Conservation (phyloP, 73 alveolate genomes). For the Loxodes magnus region DNA sequence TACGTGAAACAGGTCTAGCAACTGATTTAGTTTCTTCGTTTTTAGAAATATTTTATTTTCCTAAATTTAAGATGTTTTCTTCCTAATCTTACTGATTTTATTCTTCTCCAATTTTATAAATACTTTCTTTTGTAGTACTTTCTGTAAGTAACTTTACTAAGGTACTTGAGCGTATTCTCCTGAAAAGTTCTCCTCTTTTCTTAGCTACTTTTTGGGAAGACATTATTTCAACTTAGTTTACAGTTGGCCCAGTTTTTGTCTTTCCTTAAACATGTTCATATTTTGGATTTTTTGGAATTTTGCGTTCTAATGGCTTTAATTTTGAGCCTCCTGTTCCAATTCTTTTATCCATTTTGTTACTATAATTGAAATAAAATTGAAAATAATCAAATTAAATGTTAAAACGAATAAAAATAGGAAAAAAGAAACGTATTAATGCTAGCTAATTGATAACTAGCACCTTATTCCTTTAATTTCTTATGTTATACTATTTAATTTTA, state of each 20-base stretch:
- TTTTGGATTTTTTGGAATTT: constrained; percentile 74
- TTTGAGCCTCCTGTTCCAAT: too few species aligned
- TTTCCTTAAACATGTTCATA: constrained; percentile 62
- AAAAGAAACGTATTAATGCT: too few species aligned
- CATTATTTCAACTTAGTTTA: constrained; percentile 67
- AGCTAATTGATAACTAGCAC: too few species aligned
- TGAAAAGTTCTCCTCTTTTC: constrained; percentile 65
- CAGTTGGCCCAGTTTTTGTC: constrained; percentile 87
- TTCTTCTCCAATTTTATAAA: constrained; percentile 31
- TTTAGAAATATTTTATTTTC: constrained; percentile 14
- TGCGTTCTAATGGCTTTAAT: constrained; percentile 61
- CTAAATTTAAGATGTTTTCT: constrained; percentile 7
- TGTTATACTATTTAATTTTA: not conserved
- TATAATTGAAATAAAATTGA: too few species aligned
- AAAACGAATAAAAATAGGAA: too few species aligned
- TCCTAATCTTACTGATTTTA: constrained; percentile 8
- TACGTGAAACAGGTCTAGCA: constrained; percentile 32
- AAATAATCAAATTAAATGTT: not conserved
- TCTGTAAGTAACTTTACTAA: constrained; percentile 46
- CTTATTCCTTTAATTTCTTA: too few species aligned
- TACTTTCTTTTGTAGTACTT: constrained; percentile 26
- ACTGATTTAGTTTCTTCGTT: constrained; percentile 20
- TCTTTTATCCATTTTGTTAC: constrained; percentile 17
- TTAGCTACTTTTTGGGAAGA: constrained; percentile 63
- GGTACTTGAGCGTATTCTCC: constrained; percentile 65